Evolutionary conservation across 1,284 basidiomycete genomes (phyloP), one percentile per base, ranked within the genome.

Genomic region (Tranzscheliella williamsii): DNA sequence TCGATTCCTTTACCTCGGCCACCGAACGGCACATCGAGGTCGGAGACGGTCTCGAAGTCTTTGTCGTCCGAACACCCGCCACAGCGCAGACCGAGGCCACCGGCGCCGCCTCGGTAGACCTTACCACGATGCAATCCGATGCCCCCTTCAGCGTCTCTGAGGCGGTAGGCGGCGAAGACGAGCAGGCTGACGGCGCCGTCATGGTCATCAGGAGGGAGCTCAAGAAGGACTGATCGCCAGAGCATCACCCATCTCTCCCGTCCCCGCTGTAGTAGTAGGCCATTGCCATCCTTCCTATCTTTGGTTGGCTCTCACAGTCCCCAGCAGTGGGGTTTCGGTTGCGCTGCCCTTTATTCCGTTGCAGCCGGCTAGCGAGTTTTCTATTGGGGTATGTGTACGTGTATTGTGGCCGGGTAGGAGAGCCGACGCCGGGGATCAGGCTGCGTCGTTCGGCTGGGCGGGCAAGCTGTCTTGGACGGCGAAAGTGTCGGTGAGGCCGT

Each of bases 1-100:
- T 68, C 42, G 75, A 77, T 46, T 66, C 67, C 26, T 77, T 77
- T 50, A 76, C 75, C 3, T 62, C 55, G 5, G 74, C 75, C 15
- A 75, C 75, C 4, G 75, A 77, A 47, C 58, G 75, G 5, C 72
- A 77, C 44, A 77, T 77, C 32, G 75, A 76, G 45, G 75, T 77
- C 4, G 75, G 75, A 8, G 75, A 77, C 39, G 73, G 74, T 2
- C 44, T 77, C 15, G 74, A 77, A 49, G 71, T 77, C 26, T 77
- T 68, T 41, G 67, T 77, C 3, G 75, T 77, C 2, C 63, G 75
- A 7, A 42, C 50, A 3, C 51, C 64, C 4, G 20, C 18, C 20
- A 16, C 11, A 7, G 30, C 33, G 0, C n/a, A 16, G 8, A 24
- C 34, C 0, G 38, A 47, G 6, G 36, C 50, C 2, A 37, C 30